Percentiles rank a stretch among this genome's conserved stretches.
phyloP scores from a whole-genome alignment of 108 stramenopile genomes.

The Nannochloropsis granulata region DNA sequence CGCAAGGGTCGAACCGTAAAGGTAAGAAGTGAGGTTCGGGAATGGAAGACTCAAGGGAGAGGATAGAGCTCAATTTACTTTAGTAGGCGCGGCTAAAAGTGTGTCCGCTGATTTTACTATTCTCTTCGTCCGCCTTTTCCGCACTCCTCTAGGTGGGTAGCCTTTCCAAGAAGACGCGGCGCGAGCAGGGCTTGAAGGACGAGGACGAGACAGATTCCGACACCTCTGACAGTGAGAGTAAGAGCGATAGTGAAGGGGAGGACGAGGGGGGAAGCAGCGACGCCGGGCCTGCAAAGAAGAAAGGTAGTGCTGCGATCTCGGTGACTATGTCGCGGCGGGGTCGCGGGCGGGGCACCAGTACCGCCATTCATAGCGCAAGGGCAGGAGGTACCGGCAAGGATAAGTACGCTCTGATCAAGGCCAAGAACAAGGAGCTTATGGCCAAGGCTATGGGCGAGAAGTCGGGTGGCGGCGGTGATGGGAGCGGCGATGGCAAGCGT shows the following conservation, averaged over 20 bases:
- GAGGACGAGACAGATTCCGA: neutral
- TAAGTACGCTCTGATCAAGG: neutral
- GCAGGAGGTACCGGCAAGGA: neutral
- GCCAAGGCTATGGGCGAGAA: constrained; percentile 9
- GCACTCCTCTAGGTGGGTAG: neutral
- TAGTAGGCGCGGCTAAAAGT: neutral
- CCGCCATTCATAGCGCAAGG: neutral
- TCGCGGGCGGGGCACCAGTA: neutral
- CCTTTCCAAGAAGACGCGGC: neutral
- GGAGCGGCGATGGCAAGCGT: neutral
- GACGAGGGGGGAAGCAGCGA: neutral
- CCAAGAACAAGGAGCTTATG: constrained; percentile 5
- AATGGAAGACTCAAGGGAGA: neutral
- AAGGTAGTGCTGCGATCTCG: neutral
- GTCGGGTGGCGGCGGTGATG: constrained; percentile 19
- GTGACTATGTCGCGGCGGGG: no score
- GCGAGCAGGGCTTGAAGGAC: neutral
- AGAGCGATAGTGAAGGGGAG: neutral
- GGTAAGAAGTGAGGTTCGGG: neutral
- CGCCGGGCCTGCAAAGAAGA: neutral
- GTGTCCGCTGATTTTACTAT: neutral
- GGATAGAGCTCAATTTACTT: neutral
- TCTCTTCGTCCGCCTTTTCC: neutral
- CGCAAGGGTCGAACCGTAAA: constrained; percentile 34
- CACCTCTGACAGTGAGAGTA: neutral